Evolutionary conservation across 140 eudicot species (phyloP).

Genomic region (Cichorium intybus): DNA sequence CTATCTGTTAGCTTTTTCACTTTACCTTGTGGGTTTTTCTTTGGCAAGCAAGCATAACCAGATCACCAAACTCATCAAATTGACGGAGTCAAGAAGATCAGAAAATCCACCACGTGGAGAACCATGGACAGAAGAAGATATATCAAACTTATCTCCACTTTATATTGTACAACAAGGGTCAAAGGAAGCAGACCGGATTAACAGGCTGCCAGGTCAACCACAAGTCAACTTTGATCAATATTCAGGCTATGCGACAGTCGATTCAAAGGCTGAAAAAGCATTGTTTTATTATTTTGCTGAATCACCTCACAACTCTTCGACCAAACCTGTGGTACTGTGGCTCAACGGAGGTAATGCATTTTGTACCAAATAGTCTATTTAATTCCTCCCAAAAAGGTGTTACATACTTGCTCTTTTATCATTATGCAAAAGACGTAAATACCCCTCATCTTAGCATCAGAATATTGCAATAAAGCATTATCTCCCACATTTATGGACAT

Average conservation of each 20-base stretch:
- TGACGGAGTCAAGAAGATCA: conserved; percentile 26
- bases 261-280: conserved; percentile 30
- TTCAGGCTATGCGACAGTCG: conserved; percentile 37
- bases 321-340: conserved; percentile 41
- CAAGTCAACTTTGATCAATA: conserved; percentile 32
- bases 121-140: conserved; percentile 22
- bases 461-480: too few relatives aligned
- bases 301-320: conserved; percentile 27
- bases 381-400: too few relatives aligned
- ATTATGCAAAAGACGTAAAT: too few relatives aligned
- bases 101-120: conserved; percentile 12
- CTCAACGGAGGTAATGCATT: conserved; percentile 42
- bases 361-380: too few relatives aligned
- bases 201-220: conserved; percentile 38
- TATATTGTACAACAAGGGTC: conserved; percentile 24
- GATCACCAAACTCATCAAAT: conserved; percentile 29
- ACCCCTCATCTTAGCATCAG: too few relatives aligned
- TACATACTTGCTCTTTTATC: too few relatives aligned
- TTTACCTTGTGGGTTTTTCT: conserved; percentile 9
- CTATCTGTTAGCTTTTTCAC: background rate
- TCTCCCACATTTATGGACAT: too few relatives aligned
- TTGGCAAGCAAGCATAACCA: conserved; percentile 24
- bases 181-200: conserved; percentile 31
- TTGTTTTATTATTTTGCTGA: conserved; percentile 41
- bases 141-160: conserved; percentile 20